These are phyloP conservation scores for Podospora sp. DNA, from an alignment of 495 filamentous ascomycete species.

Conservation along the genomic window DNA sequence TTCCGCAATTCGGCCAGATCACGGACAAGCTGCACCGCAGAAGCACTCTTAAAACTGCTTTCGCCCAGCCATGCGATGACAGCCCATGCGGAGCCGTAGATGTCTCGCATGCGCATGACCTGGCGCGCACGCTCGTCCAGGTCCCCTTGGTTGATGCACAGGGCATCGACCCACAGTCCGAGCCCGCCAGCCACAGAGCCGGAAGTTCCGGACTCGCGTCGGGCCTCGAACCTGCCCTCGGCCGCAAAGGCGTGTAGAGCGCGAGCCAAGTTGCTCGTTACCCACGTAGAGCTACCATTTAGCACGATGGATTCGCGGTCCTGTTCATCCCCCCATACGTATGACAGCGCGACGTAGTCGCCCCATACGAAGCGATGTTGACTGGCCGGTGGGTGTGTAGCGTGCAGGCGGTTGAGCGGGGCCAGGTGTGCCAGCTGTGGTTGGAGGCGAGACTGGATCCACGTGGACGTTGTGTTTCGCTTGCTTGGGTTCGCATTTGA, in stretches of 20 bases:
- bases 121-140: neutral
- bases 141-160: conserved; percentile 25
- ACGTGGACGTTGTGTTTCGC: no score
- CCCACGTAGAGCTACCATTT: neutral
- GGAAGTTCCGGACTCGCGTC: no score
- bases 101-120: conserved; percentile 16
- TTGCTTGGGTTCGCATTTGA: no score
- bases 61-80: conserved; percentile 16
- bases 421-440: neutral
- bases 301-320: neutral
- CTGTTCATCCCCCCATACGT: conserved; percentile 18
- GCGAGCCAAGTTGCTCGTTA: conserved; percentile 13
- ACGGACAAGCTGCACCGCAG: conserved; percentile 6
- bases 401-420: neutral
- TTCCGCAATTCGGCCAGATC: neutral
- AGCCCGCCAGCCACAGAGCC: neutral
- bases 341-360: conserved; percentile 19
- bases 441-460: no score
- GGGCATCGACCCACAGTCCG: conserved; percentile 23
- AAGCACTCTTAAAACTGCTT: neutral
- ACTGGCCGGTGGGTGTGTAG: neutral
- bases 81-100: conserved; percentile 16
- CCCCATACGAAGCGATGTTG: conserved; percentile 7
- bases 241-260: neutral
- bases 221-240: neutral